Evolutionary conservation across 2,329 filamentous ascomycete genomes (phyloP).

Genomic region (Botryosphaeria dothidea): DNA sequence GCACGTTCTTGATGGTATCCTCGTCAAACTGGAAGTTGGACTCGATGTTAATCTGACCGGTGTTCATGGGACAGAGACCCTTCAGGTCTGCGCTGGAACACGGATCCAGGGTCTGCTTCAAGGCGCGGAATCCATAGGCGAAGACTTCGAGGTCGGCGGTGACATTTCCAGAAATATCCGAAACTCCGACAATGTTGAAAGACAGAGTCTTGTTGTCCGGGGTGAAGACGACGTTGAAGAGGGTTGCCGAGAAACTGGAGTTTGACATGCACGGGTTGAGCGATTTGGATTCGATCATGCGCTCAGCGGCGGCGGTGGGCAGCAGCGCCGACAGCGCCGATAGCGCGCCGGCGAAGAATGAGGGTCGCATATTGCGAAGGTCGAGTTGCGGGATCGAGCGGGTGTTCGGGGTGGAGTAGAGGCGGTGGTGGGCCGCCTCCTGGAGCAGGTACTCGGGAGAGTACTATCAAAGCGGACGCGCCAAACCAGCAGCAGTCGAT

Average conservation of each 20-base stretch:
- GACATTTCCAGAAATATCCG: slow-evolving; percentile 80
- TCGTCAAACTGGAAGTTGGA: slow-evolving; percentile 65
- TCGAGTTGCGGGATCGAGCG: neutral
- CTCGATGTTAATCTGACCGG: slow-evolving; percentile 75
- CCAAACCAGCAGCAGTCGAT: slow-evolving; percentile 18
- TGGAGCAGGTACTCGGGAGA: slow-evolving; percentile 15
- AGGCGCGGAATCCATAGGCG: slow-evolving; percentile 78
- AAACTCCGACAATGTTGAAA: slow-evolving; percentile 78
- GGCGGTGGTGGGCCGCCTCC: slow-evolving; percentile 17
- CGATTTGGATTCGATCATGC: slow-evolving; percentile 76
- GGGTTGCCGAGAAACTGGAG: slow-evolving; percentile 82
- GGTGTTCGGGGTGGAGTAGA: neutral
- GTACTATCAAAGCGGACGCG: slow-evolving; percentile 15
- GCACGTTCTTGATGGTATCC: slow-evolving; percentile 65
- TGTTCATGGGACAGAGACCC: slow-evolving; percentile 88
- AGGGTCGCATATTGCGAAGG: slow-evolving; percentile 6
- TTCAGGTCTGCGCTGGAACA: slow-evolving; percentile 65
- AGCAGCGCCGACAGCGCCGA: slow-evolving; percentile 18
- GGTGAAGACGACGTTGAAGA: slow-evolving; percentile 83
- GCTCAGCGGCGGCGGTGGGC: slow-evolving; percentile 45
- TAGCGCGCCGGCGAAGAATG: slow-evolving; percentile 7
- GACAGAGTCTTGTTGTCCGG: slow-evolving; percentile 71
- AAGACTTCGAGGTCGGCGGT: slow-evolving; percentile 73
- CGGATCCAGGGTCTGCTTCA: slow-evolving; percentile 70
- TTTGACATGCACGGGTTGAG: slow-evolving; percentile 82